A percentile compares a stretch with the other conserved stretches of the same genome.
Evolutionary conservation across 805 yeast genomes (phyloP).

Genomic region (Candida insectalens): DNA sequence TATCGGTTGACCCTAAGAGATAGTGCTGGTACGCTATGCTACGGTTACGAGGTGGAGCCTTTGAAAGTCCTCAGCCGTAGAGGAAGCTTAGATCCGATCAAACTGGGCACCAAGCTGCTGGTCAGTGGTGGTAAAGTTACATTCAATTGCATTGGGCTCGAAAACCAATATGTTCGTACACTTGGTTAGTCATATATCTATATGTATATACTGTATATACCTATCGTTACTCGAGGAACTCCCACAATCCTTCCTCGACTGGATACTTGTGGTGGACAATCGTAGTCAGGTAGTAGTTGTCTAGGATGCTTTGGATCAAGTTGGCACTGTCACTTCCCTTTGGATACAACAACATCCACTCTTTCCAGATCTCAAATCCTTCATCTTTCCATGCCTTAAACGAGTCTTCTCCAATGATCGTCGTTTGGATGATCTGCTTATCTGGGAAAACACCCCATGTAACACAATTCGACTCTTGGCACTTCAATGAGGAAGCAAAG

Average conservation of each 20-base stretch:
- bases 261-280: conserved; percentile 79
- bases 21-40: conserved; percentile 36
- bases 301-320: conserved; percentile 51
- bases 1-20: conserved; percentile 55
- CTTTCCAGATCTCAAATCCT: conserved; percentile 82
- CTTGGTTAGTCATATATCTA: neutral
- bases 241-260: conserved; percentile 72
- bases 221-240: too few species aligned
- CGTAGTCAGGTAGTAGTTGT: conserved; percentile 68
- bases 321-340: conserved; percentile 43
- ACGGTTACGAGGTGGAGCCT: conserved; percentile 49
- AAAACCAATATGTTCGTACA: conserved; percentile 8
- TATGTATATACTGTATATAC: neutral
- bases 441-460: conserved; percentile 98
- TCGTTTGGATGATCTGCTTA: conserved; percentile 83
- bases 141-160: conserved; percentile 35
- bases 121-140: conserved; percentile 36
- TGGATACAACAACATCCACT: conserved; percentile 82
- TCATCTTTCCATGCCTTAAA: conserved; percentile 96
- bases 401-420: conserved; percentile 85
- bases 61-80: conserved; percentile 33
- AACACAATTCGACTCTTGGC: conserved; percentile 62
- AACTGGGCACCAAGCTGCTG: conserved; percentile 50
- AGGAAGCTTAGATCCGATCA: conserved; percentile 25
- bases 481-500: conserved; percentile 51